These are phyloP conservation scores for Geotrichum candidum DNA, from an alignment of 1,139 yeast species.

Conservation along the genomic window DNA sequence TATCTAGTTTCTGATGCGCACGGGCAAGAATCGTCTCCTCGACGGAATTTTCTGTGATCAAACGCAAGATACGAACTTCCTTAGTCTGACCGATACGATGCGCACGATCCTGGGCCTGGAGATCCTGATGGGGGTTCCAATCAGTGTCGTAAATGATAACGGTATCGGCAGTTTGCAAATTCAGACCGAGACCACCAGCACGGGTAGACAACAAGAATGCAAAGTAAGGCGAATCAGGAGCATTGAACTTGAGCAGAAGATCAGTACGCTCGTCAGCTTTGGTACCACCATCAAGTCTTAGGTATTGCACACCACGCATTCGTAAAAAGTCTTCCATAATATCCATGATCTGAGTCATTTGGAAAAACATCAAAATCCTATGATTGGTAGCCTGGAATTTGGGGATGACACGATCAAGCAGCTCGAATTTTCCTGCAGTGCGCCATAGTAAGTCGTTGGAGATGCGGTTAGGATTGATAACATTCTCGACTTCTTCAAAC, in stretches of 20 bases:
- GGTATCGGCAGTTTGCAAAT: conserved; percentile 93
- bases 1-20: conserved; percentile 89
- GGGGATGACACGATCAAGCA: conserved; percentile 79
- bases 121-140: conserved; percentile 98
- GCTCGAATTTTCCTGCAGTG: conserved; percentile 88
- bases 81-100: conserved; percentile 97
- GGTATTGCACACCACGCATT: conserved; percentile 63
- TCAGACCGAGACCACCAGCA: conserved; percentile 96
- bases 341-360: conserved; percentile 98
- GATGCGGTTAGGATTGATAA: conserved; percentile 69
- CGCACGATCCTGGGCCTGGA: conserved; percentile 97
- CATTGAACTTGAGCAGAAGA: conserved; percentile 76
- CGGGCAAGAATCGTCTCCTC: conserved; percentile 91
- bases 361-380: conserved; percentile 87
- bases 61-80: conserved; percentile 86
- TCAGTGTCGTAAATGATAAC: conserved; percentile 94
- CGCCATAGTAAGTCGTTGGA: conserved; percentile 66
- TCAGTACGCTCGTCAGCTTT: conserved; percentile 91
- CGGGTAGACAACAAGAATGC: conserved; percentile 85
- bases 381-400: conserved; percentile 82
- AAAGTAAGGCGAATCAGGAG: conserved; percentile 79
- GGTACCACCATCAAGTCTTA: conserved; percentile 86
- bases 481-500: conserved; percentile 86
- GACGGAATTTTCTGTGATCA: conserved; percentile 87
- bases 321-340: conserved; percentile 94